A percentile compares a stretch with the other conserved stretches of the same genome.
phyloP scores from a whole-genome alignment of 2,329 filamentous ascomycete species.

The Achaetomium macrosporum region DNA sequence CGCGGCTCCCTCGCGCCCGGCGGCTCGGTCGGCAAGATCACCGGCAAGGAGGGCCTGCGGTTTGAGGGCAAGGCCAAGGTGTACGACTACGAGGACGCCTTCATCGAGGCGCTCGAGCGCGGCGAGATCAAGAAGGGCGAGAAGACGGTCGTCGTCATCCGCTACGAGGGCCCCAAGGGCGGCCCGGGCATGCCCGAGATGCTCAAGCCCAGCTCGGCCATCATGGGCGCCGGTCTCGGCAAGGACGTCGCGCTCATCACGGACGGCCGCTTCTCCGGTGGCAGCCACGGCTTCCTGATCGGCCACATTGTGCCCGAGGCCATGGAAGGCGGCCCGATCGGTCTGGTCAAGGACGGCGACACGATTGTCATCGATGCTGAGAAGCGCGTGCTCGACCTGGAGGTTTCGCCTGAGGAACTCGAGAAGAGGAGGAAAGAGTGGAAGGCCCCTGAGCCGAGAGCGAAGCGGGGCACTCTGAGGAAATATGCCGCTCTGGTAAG shows the following conservation, averaged over 20 bases:
- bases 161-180: conserved; percentile 90
- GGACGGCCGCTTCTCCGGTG: conserved; percentile 72
- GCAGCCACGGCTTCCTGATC: conserved; percentile 80
- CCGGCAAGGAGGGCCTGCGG: conserved; percentile 80
- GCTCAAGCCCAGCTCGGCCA: conserved; percentile 83
- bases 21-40: conserved; percentile 89
- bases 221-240: conserved; percentile 84
- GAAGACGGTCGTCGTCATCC: conserved; percentile 85
- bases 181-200: conserved; percentile 95
- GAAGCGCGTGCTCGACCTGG: conserved; percentile 60
- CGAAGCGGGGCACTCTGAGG: conserved; percentile 58
- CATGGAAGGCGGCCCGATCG: conserved; percentile 78
- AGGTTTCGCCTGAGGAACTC: conserved; percentile 62
- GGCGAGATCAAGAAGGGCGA: conserved; percentile 78
- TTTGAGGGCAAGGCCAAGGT: conserved; percentile 78
- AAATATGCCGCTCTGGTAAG: conserved; percentile 62
- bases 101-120: conserved; percentile 69
- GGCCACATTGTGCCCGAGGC: conserved; percentile 86
- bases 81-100: conserved; percentile 76
- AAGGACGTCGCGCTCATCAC: conserved; percentile 70
- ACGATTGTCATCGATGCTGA: conserved; percentile 77
- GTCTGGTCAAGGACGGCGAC: conserved; percentile 74
- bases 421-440: conserved; percentile 51
- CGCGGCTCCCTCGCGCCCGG: conserved; percentile 78
- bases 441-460: conserved; percentile 55